phyloP scores from a whole-genome alignment of 1,284 basidiomycete species.

The Ustilago hordei region DNA sequence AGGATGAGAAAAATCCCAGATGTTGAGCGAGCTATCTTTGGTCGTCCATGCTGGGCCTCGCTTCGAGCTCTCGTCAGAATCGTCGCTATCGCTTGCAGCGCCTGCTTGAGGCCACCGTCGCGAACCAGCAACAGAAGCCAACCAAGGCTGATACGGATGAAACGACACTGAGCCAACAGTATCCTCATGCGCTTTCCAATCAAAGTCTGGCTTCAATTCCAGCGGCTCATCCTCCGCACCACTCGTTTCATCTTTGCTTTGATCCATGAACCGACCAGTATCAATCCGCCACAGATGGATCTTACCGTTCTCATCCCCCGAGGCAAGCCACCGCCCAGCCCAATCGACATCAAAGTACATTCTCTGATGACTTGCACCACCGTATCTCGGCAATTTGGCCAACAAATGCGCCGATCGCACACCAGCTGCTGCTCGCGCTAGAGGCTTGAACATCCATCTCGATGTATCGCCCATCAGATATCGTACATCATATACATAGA shows the following conservation, averaged over 20 bases:
- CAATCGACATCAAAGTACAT: slow-evolving; percentile 59
- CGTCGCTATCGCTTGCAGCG: slow-evolving; percentile 5
- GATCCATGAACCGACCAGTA: slow-evolving; percentile 25
- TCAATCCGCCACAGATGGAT: slow-evolving; percentile 53
- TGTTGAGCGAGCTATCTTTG: slow-evolving; percentile 30
- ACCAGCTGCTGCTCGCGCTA: slow-evolving; percentile 24
- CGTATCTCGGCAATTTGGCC: slow-evolving; percentile 32
- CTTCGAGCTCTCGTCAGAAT: slow-evolving; percentile 9
- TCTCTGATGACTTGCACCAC: slow-evolving; percentile 41
- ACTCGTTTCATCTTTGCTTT: slow-evolving; percentile 3
- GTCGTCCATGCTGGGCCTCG: slow-evolving; percentile 30
- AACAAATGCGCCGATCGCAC: slow-evolving; percentile 39
- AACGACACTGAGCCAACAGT: slow-evolving; percentile 45
- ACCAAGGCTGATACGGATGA: slow-evolving; percentile 43
- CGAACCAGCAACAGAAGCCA: slow-evolving; percentile 44
- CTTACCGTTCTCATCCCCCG: slow-evolving; percentile 45
- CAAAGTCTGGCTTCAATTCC: slow-evolving; percentile 30
- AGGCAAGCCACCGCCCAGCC: slow-evolving; percentile 51
- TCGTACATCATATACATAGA: slow-evolving; percentile 55
- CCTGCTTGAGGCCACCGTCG: slow-evolving; percentile 28
- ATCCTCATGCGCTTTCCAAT: slow-evolving; percentile 53
- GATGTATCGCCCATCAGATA: slow-evolving; percentile 46
- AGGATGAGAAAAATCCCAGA: slow-evolving; percentile 40
- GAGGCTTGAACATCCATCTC: slow-evolving; percentile 39
- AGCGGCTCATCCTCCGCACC: slow-evolving; percentile 1